phyloP scores from a whole-genome alignment of 345 rosid genomes.

The Clarkia xantiana region DNA sequence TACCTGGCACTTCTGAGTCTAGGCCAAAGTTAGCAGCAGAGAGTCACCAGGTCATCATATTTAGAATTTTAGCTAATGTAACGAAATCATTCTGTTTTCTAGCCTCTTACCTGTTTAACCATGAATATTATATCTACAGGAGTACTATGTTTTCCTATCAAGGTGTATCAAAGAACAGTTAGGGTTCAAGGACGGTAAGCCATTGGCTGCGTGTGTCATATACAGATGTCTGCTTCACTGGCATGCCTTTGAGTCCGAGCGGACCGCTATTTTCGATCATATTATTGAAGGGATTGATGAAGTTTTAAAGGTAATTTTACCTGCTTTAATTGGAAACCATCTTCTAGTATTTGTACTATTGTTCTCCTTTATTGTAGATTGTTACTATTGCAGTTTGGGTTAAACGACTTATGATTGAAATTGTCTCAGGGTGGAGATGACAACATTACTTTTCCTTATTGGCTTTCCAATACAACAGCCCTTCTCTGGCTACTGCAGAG shows the following conservation, averaged over 20 bases:
- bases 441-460: constrained; percentile 56
- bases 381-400: neutral
- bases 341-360: neutral
- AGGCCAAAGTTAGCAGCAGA: constrained; percentile 70
- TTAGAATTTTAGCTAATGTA: neutral
- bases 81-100: neutral
- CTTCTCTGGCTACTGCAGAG: constrained; percentile 91
- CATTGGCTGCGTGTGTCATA: constrained; percentile 77
- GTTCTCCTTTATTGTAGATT: too few species aligned
- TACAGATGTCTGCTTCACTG: constrained; percentile 85
- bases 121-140: constrained; percentile 34
- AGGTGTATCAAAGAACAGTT: constrained; percentile 73
- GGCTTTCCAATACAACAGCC: constrained; percentile 92
- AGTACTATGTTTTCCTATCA: constrained; percentile 72
- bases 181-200: constrained; percentile 72
- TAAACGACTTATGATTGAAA: constrained; percentile 4
- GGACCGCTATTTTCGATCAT: constrained; percentile 74
- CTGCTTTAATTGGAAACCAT: neutral
- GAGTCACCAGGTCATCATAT: constrained; percentile 51
- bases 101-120: neutral
- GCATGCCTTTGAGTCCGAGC: constrained; percentile 91
- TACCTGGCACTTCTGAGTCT: constrained; percentile 65
- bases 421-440: constrained; percentile 67
- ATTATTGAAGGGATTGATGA: constrained; percentile 83
- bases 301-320: constrained; percentile 50